Percentiles rank a stretch among this genome's conserved stretches.
Conservation (phyloP, 306 rosid species). For the Citrullus amarus region DNA sequence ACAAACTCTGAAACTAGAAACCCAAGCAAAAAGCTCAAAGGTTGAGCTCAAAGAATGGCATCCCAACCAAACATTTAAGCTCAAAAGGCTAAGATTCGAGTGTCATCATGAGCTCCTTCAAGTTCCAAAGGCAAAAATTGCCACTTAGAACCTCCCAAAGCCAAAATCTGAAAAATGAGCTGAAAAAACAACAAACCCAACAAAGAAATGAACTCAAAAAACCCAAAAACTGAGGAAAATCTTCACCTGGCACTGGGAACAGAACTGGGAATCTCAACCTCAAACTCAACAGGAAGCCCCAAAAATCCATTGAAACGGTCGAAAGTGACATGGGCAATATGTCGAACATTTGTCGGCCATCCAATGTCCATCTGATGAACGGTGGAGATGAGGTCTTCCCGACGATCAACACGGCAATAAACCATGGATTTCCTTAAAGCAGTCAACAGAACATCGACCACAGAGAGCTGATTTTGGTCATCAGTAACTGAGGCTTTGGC, state of each 20-base stretch:
- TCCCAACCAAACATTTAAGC: background rate
- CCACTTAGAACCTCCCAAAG: background rate
- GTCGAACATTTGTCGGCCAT: constrained; percentile 84
- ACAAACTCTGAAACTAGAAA: no score
- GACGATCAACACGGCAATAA: constrained; percentile 52
- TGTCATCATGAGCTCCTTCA: background rate
- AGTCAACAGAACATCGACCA: constrained; percentile 40
- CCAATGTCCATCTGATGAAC: constrained; percentile 74
- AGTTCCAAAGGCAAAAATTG: background rate
- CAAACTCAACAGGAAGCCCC: constrained; percentile 75
- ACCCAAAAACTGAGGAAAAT: background rate
- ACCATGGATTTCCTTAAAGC: constrained; percentile 89
- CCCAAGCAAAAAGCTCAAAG: background rate
- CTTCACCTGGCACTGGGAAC: constrained; percentile 93
- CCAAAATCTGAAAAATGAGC: background rate
- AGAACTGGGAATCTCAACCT: constrained; percentile 72
- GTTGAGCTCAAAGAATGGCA: background rate
- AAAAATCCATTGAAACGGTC: constrained; percentile 90
- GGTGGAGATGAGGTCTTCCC: constrained; percentile 57
- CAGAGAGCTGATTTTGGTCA: constrained; percentile 54
- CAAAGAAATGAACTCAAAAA: background rate
- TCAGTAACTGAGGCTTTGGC: constrained; percentile 17
- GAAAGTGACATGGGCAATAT: constrained; percentile 79
- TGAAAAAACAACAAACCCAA: background rate
- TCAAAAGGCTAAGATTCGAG: background rate